phyloP scores from a whole-genome alignment of 148 eudicot species.

The Dianthus caryophyllus region DNA sequence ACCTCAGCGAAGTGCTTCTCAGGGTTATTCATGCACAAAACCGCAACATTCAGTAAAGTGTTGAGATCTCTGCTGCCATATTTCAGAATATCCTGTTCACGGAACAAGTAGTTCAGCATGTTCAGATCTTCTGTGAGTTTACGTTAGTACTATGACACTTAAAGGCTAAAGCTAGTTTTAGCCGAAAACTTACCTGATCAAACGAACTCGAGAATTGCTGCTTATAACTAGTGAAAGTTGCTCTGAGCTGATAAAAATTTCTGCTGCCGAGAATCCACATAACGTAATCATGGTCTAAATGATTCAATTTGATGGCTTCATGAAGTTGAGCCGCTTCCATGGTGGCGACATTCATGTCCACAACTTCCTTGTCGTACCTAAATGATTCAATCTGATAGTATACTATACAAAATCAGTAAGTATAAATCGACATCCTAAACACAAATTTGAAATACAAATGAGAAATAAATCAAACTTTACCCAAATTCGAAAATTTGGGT shows the following conservation, averaged over 20 bases:
- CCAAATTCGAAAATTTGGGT: no score
- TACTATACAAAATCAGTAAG: no score
- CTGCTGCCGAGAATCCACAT: conserved; percentile 57
- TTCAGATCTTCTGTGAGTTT: neutral
- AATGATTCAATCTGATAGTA: no score
- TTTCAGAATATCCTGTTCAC: conserved; percentile 51
- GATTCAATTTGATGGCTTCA: conserved; percentile 43
- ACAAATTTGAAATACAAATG: no score
- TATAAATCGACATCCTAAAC: no score
- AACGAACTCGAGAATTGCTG: conserved; percentile 44
- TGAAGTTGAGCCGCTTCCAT: conserved; percentile 54
- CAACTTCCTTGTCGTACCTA: conserved; percentile 54
- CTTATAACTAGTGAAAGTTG: conserved; percentile 53
- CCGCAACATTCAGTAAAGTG: conserved; percentile 39
- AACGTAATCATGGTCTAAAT: conserved; percentile 50
- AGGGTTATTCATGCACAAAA: conserved; percentile 66
- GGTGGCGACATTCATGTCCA: conserved; percentile 48
- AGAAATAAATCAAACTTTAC: no score
- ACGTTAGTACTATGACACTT: neutral
- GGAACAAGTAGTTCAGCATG: neutral
- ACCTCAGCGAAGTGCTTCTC: conserved; percentile 89
- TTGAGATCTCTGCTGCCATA: conserved; percentile 47
- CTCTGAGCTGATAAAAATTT: conserved; percentile 63
- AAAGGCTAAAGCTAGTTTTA: neutral
- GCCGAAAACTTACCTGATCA: conserved; percentile 36